Evolutionary conservation across 164 flowering plant species (phyloP), one percentile per base, ranked within the genome.

Genomic region (Saururus chinensis): DNA sequence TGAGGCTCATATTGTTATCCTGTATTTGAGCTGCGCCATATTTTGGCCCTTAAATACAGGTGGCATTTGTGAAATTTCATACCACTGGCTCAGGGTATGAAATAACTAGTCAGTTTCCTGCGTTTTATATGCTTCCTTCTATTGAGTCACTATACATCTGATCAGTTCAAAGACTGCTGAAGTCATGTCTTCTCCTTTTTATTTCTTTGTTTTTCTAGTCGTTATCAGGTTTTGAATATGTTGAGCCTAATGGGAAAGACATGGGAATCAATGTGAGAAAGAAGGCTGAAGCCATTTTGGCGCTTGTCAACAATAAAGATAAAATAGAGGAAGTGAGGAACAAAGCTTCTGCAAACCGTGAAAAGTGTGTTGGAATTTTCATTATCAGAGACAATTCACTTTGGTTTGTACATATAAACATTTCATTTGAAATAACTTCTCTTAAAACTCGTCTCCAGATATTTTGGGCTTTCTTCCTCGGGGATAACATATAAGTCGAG

Each of bases 231-330:
- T 95, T 95, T 76, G 98, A 91, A 69, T 85, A 79, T 80, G 87
- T 82, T 61, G 99, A 95, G 72, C 96, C 95, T 68, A 92, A 68
- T 78, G 98, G 98, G 57, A 95, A 91, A 77, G 99, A 95, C 71
- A 16, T 79, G 78, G 99, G 99, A 45, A 81, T 95, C 62, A 95
- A 95, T 76, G 99, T 95, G 69, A 82, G 99, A 73, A 95, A 95
- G 74, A 95, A 89, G 76, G 89, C 81, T 26, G 96, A 95, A 74
- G 82, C 66, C 49, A 81, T 95, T 40, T 78, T 77, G 25, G 67
- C 73, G 35, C 87, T 92, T 68, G 64, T 95, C 70, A 83, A 86
- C 73, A 64, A 91, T 61, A 95, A 84, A 65, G 92, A 89, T 26
- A 95, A 89, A 73, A 89, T 95, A 62, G 89, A 86, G 75, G 95